These are phyloP conservation scores for Lathyrus oleraceus DNA, from an alignment of 306 rosid species.

Conservation along the genomic window DNA sequence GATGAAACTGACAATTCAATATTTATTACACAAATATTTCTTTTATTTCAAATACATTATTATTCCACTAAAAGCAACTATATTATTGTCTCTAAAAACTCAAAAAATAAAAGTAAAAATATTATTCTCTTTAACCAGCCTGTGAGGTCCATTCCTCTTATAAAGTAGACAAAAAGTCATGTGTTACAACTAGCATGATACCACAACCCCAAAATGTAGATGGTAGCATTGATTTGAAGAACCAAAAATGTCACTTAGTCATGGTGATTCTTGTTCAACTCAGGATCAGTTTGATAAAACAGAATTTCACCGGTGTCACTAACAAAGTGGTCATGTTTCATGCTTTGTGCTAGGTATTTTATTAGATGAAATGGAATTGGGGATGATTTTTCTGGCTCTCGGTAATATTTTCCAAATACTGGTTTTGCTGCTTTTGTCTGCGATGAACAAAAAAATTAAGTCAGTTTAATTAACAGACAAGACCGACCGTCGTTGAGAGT, in stretches of 20 bases:
- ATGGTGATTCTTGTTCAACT: constrained; percentile 31
- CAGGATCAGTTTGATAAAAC: constrained; percentile 65
- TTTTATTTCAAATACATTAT: constrained; percentile 1
- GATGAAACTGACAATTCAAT: constrained; percentile 32
- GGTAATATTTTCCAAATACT: constrained; percentile 75
- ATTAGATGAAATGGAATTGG: constrained; percentile 72
- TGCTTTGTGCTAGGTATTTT: constrained; percentile 57
- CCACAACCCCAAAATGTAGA: constrained; percentile 12
- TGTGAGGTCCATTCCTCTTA: neutral
- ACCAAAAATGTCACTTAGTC: constrained; percentile 31
- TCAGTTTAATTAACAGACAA: neutral
- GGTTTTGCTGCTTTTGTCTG: constrained; percentile 79
- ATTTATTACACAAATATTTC: constrained; percentile 27
- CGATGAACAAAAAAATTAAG: neutral
- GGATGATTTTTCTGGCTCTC: constrained; percentile 86
- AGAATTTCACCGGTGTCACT: constrained; percentile 73
- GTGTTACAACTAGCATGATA: neutral
- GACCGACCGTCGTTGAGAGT: no score
- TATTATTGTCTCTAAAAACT: constrained; percentile 5
- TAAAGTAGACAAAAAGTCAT: constrained; percentile 5
- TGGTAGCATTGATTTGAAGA: neutral
- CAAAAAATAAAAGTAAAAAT: neutral
- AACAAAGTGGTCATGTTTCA: constrained; percentile 76
- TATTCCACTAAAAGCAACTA: neutral
- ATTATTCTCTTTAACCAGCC: constrained; percentile 6